Conservation (phyloP, 106 monocot genomes). For the Dendrobium chrysotoxum region DNA sequence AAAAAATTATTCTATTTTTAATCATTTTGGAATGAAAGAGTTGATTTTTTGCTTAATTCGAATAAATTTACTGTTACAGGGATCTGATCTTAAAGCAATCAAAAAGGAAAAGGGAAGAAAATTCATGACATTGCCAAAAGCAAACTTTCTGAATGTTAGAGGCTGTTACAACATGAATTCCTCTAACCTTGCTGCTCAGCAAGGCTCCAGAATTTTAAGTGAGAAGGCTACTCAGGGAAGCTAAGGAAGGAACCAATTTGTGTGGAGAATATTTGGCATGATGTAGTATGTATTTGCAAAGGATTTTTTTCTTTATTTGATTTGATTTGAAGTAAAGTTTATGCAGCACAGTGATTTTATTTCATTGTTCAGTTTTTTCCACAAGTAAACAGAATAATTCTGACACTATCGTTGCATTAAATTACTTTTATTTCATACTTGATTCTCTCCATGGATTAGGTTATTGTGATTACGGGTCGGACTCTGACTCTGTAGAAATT, state of each 20-base stretch:
- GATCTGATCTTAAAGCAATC: neutral
- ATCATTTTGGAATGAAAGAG: too few species aligned
- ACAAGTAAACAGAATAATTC: too few species aligned
- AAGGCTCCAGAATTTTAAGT: neutral
- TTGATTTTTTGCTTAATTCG: too few species aligned
- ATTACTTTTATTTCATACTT: too few species aligned
- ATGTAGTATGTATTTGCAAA: neutral
- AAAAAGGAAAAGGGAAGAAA: constrained; percentile 6
- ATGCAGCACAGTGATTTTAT: neutral
- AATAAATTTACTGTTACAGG: neutral
- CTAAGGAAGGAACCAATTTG: too few species aligned
- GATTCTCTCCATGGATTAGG: too few species aligned
- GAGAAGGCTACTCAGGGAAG: constrained; percentile 3
- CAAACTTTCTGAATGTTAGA: constrained; percentile 2
- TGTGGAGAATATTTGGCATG: neutral
- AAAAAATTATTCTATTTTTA: too few species aligned
- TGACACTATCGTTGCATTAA: too few species aligned
- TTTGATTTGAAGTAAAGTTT: neutral
- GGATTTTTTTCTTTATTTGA: neutral
- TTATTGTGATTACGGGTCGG: too few species aligned
- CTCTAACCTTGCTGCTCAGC: neutral
- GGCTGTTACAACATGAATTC: constrained; percentile 9
- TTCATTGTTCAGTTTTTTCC: neutral
- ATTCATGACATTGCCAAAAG: constrained; percentile 6
- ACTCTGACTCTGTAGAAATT: too few species aligned